Evolutionary conservation across 179 eudicot genomes (phyloP), one percentile per base, ranked within the genome.

Genomic region (Silene coronaria): DNA sequence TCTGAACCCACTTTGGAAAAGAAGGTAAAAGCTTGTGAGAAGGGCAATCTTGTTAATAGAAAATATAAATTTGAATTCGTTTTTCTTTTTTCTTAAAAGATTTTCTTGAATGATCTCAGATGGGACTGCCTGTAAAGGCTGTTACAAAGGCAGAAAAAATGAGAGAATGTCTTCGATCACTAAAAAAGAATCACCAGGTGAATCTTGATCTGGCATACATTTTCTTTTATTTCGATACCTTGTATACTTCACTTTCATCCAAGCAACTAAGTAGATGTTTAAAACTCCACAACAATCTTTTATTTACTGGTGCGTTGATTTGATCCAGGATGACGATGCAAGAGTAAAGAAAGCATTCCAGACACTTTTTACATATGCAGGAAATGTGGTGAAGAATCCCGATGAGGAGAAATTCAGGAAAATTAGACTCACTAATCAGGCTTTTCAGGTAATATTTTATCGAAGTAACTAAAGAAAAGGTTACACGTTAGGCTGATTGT

Each of bases 351-450:
- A 75, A 36, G 97, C 99, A 68, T 95, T 95, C 84, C 90, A 92
- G 81, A 95, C 99, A 53, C 93, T 92, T 66, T 79, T 92, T 71
- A 95, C 97, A 3, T 95, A 84, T 77, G 86, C 89, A 17, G 91
- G 87, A 81, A 95, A 95, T 82, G 97, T 85, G 71, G 99, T 90
- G 27, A 88, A 85, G 64, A 90, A 89, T 80, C 97, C 97, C 1
- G 87, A 90, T 30, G 99, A 95, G 83, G 99, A 95, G 90, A 95
- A 95, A 84, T 95, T 84, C 80, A 86, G 97, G 48, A 95, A 95
- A 79, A 91, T 95, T 26, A 87, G 97, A 80, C 93, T 95, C 74
- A 92, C 77, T 64, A 95, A 95, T 81, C 91, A 93, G 72, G 82
- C 90, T 68, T 89, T 95, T 81, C 99, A 95, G 99, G 99, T 92